These are phyloP conservation scores for Phenoliferia sp. DNA, from an alignment of 1,284 basidiomycete species.

Conservation along the genomic window DNA sequence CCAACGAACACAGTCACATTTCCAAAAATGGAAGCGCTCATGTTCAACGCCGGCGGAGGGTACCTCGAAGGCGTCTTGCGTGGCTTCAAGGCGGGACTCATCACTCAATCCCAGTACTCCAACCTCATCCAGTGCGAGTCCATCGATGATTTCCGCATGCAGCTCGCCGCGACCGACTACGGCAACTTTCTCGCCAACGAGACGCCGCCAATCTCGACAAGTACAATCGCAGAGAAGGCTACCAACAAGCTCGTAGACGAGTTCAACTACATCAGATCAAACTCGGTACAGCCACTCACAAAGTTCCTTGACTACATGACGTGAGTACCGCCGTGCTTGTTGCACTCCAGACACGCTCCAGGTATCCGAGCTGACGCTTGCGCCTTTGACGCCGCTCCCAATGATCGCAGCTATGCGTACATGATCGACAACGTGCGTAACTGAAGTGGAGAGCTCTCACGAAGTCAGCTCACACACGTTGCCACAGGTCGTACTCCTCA, in stretches of 20 bases:
- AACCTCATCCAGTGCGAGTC: slow-evolving; percentile 97
- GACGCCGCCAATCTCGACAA: slow-evolving; percentile 87
- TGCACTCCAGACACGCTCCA: neutral
- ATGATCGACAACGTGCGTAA: slow-evolving; percentile 90
- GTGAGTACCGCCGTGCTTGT: slow-evolving; percentile 47
- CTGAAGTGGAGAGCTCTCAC: neutral
- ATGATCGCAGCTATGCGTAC: slow-evolving; percentile 76
- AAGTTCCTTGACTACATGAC: slow-evolving; percentile 98
- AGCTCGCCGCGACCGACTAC: slow-evolving; percentile 94
- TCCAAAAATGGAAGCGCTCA: slow-evolving; percentile 71
- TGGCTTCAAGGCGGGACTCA: slow-evolving; percentile 89
- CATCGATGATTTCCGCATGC: slow-evolving; percentile 90
- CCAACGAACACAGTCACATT: too few relatives aligned
- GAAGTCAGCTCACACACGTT: neutral
- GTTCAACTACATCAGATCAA: slow-evolving; percentile 89
- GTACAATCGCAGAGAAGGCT: slow-evolving; percentile 91
- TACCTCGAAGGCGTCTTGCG: slow-evolving; percentile 90
- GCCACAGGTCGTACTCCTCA: slow-evolving; percentile 70
- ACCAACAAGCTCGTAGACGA: slow-evolving; percentile 93
- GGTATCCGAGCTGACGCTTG: neutral
- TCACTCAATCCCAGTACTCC: slow-evolving; percentile 82
- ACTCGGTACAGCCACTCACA: slow-evolving; percentile 82
- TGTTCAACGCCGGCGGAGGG: slow-evolving; percentile 77
- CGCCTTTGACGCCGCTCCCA: neutral
- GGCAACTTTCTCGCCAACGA: slow-evolving; percentile 98